Percentiles rank a stretch among this genome's conserved stretches.
Evolutionary conservation across 768 basidiomycete species (phyloP).

Genomic region (Boletus vermiculosoides): DNA sequence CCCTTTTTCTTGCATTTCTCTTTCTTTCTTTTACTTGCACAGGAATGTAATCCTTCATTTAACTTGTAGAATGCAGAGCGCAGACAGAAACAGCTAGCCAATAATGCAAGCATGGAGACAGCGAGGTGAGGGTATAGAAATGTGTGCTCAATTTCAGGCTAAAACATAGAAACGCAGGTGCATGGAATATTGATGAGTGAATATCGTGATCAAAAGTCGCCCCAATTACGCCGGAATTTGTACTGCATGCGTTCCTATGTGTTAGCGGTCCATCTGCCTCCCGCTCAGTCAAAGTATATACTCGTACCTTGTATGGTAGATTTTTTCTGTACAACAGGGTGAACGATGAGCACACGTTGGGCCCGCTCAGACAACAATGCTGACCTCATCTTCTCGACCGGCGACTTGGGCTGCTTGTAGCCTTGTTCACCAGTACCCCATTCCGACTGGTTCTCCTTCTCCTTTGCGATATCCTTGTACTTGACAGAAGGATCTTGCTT

Average conservation of each 20-base stretch:
- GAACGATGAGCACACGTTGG: constrained; percentile 1
- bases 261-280: constrained; percentile 43
- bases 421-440: constrained; percentile 74
- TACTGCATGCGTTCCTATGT: constrained; percentile 69
- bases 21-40: neutral
- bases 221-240: constrained; percentile 87
- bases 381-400: constrained; percentile 74
- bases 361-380: constrained; percentile 13
- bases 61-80: neutral
- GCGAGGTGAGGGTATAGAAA: constrained; percentile 26
- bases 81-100: constrained; percentile 1
- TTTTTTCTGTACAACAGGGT: constrained; percentile 53
- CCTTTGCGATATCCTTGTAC: constrained; percentile 54
- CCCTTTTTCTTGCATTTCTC: neutral
- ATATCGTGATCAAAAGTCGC: constrained; percentile 61
- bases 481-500: constrained; percentile 65
- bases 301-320: constrained; percentile 80
- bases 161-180: constrained; percentile 1
- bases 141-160: constrained; percentile 18
- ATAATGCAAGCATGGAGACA: constrained; percentile 3
- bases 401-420: constrained; percentile 68
- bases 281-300: constrained; percentile 2
- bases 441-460: constrained; percentile 54
- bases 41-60: constrained; percentile 6
- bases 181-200: constrained; percentile 10